These are phyloP conservation scores for Starmera amethionina DNA, from an alignment of 805 yeast species.

Conservation along the genomic window DNA sequence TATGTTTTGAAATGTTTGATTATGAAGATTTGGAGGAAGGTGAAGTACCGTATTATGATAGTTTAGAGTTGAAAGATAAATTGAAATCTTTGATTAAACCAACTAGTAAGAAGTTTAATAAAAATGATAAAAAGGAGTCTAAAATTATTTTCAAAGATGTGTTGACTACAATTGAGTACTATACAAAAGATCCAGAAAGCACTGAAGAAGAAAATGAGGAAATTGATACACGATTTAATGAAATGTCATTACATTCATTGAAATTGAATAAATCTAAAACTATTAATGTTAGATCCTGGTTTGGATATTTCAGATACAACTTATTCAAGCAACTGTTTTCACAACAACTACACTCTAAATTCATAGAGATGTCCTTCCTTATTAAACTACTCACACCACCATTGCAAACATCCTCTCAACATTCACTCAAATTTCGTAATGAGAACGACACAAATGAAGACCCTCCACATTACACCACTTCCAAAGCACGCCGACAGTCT, in stretches of 20 bases:
- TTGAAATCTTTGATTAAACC: constrained; percentile 36
- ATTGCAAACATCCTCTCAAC: too few relatives aligned
- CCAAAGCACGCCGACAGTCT: too few relatives aligned
- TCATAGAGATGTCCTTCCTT: too few relatives aligned
- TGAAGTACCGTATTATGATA: constrained; percentile 44
- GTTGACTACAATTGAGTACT: constrained; percentile 33
- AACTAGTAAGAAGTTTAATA: constrained; percentile 47
- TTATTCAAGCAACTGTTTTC: too few relatives aligned
- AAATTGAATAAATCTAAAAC: constrained; percentile 18
- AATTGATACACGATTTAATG: too few relatives aligned
- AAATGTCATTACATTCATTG: too few relatives aligned
- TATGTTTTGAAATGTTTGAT: constrained; percentile 15
- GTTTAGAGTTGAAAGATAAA: constrained; percentile 32
- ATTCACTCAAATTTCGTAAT: too few relatives aligned
- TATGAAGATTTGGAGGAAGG: constrained; percentile 32
- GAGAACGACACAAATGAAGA: too few relatives aligned
- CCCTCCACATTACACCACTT: too few relatives aligned
- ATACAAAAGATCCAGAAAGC: constrained; percentile 20
- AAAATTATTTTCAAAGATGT: constrained; percentile 55
- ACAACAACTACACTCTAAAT: too few relatives aligned
- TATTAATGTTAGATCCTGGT: constrained; percentile 19
- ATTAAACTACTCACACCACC: too few relatives aligned
- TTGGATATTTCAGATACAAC: constrained; percentile 19
- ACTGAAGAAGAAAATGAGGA: constrained; percentile 5
- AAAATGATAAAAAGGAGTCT: constrained; percentile 51